phyloP scores from a whole-genome alignment of 2,329 filamentous ascomycete genomes.

The Talaromyces funiculosus region DNA sequence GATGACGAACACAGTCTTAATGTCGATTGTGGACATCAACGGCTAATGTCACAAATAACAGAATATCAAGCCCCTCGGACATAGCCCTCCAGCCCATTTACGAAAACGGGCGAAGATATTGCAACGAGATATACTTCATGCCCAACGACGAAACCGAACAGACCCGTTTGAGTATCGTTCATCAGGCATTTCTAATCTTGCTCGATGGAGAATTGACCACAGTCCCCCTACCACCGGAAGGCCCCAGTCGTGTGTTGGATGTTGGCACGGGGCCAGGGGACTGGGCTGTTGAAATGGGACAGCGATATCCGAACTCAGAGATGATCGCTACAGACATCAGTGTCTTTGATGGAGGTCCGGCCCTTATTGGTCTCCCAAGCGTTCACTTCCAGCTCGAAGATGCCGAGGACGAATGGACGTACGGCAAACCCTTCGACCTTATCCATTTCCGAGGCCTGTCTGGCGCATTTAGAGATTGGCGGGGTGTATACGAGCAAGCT shows the following conservation, averaged over 20 bases:
- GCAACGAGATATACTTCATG: conserved; percentile 59
- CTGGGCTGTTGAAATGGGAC: conserved; percentile 46
- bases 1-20: background rate
- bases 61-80: conserved; percentile 30
- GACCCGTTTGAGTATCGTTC: conserved; percentile 55
- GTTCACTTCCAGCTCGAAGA: conserved; percentile 48
- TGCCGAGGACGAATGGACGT: conserved; percentile 45
- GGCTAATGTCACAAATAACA: background rate
- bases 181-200: conserved; percentile 55
- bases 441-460: conserved; percentile 46
- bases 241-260: conserved; percentile 31
- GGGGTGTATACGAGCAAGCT: conserved; percentile 41
- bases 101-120: conserved; percentile 58
- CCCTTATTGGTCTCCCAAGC: conserved; percentile 31
- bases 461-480: conserved; percentile 45
- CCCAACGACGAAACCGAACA: conserved; percentile 63
- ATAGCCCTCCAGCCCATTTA: conserved; percentile 49
- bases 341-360: conserved; percentile 38
- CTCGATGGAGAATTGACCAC: conserved; percentile 31
- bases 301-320: conserved; percentile 39
- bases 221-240: conserved; percentile 23
- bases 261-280: conserved; percentile 47
- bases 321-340: conserved; percentile 44
- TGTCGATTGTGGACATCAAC: background rate
- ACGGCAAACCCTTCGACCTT: conserved; percentile 45